Evolutionary conservation across 192 early-diverging fungal genomes (phyloP), one percentile per base, ranked within the genome.

Genomic region (Entomortierella parvispora): DNA sequence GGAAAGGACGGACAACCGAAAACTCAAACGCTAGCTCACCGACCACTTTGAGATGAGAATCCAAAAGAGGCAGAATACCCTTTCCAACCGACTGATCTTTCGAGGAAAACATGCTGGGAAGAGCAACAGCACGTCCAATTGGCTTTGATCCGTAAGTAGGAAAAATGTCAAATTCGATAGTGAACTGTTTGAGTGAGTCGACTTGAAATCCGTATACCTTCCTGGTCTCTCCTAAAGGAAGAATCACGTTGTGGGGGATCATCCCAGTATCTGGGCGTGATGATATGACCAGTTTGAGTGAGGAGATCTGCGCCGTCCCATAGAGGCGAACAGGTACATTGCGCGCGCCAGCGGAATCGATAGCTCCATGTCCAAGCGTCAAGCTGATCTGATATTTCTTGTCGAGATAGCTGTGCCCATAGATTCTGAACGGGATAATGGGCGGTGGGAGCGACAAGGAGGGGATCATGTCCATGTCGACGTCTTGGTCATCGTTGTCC

Each of bases 321-420:
- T 87, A 89, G 2, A 91, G 58, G 14, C 79, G 80, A 42, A 91
- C 82, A 3, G 89, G 87, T 18, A 83, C 62, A 22, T 80, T 69
- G 20, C 48, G 62, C 17, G 44, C 31, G 20, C 65, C 65, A 11
- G 51, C 20, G 10, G 46, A 46, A 14, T 62, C 45, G 14, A 56
- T 34, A 25, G 81, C 50, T 6, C 71, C 40, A 57, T 90, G 76
- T 31, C 87, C 81, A 65, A 90, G 61, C 32, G 86, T 85, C 50
- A 99, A 81, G 74, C 94, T 93, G 43, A 99, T 79, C 64, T 95
- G 92, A 48, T 85, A 90, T 56, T 93, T 93, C 68, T 93, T 92
- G 66, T 97, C 95, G 15, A 99, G 81, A 75, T 95, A 99, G 61
- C 94, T 96, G 85, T 99, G 98, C 14, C 98, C 98, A 71, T 99